Evolutionary conservation across 2,329 filamentous ascomycete species (phyloP), one percentile per base, ranked within the genome.

Genomic region (Monilinia polystroma): DNA sequence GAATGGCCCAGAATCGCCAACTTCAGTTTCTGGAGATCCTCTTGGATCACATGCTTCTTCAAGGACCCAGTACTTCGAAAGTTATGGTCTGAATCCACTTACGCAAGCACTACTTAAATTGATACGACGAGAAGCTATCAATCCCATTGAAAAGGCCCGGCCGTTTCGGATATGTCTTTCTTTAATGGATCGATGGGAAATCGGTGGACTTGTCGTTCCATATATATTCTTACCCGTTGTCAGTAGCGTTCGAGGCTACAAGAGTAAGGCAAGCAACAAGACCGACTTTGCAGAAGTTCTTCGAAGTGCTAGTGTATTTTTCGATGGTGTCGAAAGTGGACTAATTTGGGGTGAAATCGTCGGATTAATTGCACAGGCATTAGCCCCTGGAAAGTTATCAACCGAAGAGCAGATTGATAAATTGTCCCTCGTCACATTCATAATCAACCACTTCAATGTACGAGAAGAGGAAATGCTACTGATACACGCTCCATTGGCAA

Each of bases 171-270:
- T 98, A 70, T 96, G 93, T 74, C 84, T 98, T 2, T 97, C 96
- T 20, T 82, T 99, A 63, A 98, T 99, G 95, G 95, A 99, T 78
- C 88, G 93, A 67, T 98, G 93, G 93, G 95, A 99, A 77, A 94
- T 99, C 71, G 95, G 95, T 41, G 92, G 92, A 1, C 83, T 94
- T 23, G 88, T 99, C 57, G 90, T 98, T 1, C 91, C 93, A 0
- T 89, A 92, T 68, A 86, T 98, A 18, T 98, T 99, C 75, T 81
- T 97, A 18, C 91, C 93, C 4, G 88, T 94, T 35, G 86, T 99
- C 72, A 85, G 89, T 75, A 96, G 90, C 72, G 89, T 96, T 49
- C 87, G 89, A 71, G 80, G 83, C 56, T 98, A 93, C 79, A 89
- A 93, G 77, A 80, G 81, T 35, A 81, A 81, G 63, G 86, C 90